phyloP scores from a whole-genome alignment of 768 basidiomycete genomes.

The Mycena crocata region DNA sequence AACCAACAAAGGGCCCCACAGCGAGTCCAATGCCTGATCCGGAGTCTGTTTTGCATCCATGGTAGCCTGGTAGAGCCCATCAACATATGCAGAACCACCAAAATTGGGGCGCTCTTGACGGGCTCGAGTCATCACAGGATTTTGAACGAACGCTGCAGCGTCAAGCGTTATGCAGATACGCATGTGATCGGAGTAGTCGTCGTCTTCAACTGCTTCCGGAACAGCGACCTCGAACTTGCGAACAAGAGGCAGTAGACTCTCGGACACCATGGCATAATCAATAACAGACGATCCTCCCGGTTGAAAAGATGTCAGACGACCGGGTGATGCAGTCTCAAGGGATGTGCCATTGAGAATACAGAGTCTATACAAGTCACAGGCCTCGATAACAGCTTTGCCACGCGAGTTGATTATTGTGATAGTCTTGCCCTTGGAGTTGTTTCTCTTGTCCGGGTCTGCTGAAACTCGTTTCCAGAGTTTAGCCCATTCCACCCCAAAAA shows the following conservation, averaged over 20 bases:
- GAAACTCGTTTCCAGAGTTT: not conserved
- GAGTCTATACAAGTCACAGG: not conserved
- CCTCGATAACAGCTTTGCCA: not conserved
- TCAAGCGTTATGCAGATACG: constrained; percentile 4
- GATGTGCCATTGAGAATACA: not conserved
- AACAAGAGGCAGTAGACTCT: not conserved
- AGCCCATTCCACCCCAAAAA: not conserved
- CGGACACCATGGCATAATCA: not conserved
- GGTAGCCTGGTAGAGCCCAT: not conserved
- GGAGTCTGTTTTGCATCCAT: not conserved
- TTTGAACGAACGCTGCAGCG: not conserved
- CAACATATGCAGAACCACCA: not conserved
- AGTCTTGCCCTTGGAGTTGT: not conserved
- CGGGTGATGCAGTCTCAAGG: not conserved
- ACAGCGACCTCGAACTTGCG: constrained; percentile 1
- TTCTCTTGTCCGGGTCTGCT: not conserved
- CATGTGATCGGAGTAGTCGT: constrained; percentile 7
- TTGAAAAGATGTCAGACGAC: not conserved
- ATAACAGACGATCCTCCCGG: not conserved
- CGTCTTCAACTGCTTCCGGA: not conserved
- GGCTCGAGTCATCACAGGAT: not conserved
- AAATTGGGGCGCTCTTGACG: not conserved
- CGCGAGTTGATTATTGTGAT: constrained; percentile 1
- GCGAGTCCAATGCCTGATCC: not conserved
- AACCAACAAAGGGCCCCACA: not conserved